These are phyloP conservation scores for Leucocoprinus leucothites DNA, from an alignment of 768 basidiomycete genomes.

Conservation along the genomic window DNA sequence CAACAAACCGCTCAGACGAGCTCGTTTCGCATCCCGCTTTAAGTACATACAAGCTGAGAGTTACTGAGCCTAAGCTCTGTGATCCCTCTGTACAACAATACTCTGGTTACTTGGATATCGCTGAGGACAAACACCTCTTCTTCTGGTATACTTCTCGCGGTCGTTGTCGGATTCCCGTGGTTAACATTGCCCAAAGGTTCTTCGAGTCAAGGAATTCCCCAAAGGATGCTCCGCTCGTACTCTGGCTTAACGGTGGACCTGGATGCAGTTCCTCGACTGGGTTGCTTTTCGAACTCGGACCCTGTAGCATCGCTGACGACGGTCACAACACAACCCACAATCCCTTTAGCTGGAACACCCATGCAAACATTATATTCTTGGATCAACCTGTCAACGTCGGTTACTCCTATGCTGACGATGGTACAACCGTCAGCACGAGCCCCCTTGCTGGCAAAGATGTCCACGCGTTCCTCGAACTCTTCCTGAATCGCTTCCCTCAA, in stretches of 20 bases:
- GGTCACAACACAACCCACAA: conserved; percentile 74
- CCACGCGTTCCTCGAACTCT: conserved; percentile 79
- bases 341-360: conserved; percentile 80
- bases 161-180: background rate
- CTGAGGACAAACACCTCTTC: conserved; percentile 79
- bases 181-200: conserved; percentile 51
- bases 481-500: conserved; percentile 72
- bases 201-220: conserved; percentile 83
- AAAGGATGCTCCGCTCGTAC: conserved; percentile 71
- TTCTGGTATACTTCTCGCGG: conserved; percentile 64
- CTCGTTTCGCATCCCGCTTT: conserved; percentile 55
- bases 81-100: conserved; percentile 78
- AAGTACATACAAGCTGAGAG: conserved; percentile 49
- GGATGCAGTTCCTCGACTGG: conserved; percentile 78
- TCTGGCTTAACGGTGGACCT: conserved; percentile 89
- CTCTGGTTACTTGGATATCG: conserved; percentile 82
- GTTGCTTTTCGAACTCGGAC: conserved; percentile 89
- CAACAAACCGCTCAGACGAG: conserved; percentile 46
- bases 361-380: conserved; percentile 77
- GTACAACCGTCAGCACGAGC: conserved; percentile 70
- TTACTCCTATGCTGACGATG: conserved; percentile 80
- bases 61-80: conserved; percentile 71
- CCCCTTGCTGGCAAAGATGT: conserved; percentile 91
- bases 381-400: conserved; percentile 88
- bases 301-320: conserved; percentile 69